These are phyloP conservation scores for Podaxis rugospora DNA, from an alignment of 768 basidiomycete genomes.

Conservation along the genomic window DNA sequence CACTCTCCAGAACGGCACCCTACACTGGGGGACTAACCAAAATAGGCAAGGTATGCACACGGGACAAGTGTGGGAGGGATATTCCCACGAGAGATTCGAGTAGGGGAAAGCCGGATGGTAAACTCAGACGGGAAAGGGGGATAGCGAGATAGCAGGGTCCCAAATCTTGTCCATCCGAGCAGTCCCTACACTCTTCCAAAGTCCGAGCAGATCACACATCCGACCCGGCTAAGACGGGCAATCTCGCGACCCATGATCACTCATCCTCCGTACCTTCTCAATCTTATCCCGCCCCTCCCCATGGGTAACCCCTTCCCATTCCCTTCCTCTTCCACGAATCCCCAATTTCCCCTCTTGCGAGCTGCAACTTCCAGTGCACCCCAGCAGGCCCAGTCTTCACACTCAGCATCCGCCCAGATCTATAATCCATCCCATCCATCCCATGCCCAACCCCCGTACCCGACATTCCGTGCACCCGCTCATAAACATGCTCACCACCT, in stretches of 20 bases:
- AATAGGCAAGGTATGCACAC: background rate
- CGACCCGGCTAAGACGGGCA: background rate
- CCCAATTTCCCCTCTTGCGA: background rate
- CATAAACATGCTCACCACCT: conserved; percentile 88
- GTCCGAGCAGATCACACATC: background rate
- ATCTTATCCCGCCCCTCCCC: conserved; percentile 1
- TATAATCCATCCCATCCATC: conserved; percentile 1
- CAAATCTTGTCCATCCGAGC: background rate
- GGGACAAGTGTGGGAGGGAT: background rate
- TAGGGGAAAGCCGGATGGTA: conserved; percentile 6
- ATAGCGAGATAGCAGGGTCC: background rate
- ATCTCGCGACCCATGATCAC: background rate
- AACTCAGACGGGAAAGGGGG: background rate
- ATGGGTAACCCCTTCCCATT: conserved; percentile 6
- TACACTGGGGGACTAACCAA: background rate
- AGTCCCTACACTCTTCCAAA: background rate
- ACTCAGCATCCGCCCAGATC: background rate
- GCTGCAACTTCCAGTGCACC: background rate
- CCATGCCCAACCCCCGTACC: conserved; percentile 13
- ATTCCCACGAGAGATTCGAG: background rate
- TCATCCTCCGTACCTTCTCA: background rate
- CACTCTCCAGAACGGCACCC: too few species aligned
- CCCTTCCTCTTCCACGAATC: background rate
- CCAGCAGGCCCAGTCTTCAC: background rate
- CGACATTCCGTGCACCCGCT: conserved; percentile 63